Evolutionary conservation across 1,284 basidiomycete species (phyloP).

Genomic region (Cutaneotrichosporon sp.): DNA sequence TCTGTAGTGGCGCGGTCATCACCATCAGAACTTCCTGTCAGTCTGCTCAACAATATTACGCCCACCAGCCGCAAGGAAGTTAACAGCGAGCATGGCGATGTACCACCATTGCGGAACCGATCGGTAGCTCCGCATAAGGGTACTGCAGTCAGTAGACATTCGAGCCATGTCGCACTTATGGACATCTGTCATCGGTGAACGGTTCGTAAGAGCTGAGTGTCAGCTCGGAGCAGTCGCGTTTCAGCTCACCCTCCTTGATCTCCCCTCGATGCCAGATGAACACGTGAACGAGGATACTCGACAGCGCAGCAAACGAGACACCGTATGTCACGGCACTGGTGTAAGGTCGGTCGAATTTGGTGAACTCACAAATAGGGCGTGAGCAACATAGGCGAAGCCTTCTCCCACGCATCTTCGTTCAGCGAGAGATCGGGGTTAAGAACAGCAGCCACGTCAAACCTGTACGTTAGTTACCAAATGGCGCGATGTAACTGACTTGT

Average conservation of each 20-base stretch:
- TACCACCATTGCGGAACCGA: slow-evolving; percentile 48
- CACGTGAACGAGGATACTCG: slow-evolving; percentile 52
- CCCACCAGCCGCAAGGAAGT: slow-evolving; percentile 42
- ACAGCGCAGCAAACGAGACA: slow-evolving; percentile 51
- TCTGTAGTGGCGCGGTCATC: slow-evolving; percentile 50
- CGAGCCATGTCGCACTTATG: slow-evolving; percentile 39
- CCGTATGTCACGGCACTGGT: slow-evolving; percentile 45
- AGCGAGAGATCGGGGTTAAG: slow-evolving; percentile 49
- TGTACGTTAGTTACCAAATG: slow-evolving; percentile 9
- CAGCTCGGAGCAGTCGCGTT: background rate
- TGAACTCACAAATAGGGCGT: slow-evolving; percentile 52
- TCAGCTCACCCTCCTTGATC: slow-evolving; percentile 43
- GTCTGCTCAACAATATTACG: background rate
- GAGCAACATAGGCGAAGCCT: slow-evolving; percentile 48
- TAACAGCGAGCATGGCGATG: slow-evolving; percentile 36
- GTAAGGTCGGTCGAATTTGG: background rate
- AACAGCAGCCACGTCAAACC: slow-evolving; percentile 48
- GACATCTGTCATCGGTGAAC: slow-evolving; percentile 38
- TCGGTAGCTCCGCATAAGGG: slow-evolving; percentile 43
- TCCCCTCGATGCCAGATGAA: slow-evolving; percentile 53
- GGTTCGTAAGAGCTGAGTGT: slow-evolving; percentile 42
- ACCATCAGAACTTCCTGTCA: slow-evolving; percentile 46
- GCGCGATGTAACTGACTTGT: slow-evolving; percentile 15
- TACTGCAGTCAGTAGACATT: slow-evolving; percentile 23
- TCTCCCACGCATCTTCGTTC: slow-evolving; percentile 47